These are phyloP conservation scores for Zygosaccharomyces kombuchaensis DNA, from an alignment of 805 yeast species.

Conservation along the genomic window DNA sequence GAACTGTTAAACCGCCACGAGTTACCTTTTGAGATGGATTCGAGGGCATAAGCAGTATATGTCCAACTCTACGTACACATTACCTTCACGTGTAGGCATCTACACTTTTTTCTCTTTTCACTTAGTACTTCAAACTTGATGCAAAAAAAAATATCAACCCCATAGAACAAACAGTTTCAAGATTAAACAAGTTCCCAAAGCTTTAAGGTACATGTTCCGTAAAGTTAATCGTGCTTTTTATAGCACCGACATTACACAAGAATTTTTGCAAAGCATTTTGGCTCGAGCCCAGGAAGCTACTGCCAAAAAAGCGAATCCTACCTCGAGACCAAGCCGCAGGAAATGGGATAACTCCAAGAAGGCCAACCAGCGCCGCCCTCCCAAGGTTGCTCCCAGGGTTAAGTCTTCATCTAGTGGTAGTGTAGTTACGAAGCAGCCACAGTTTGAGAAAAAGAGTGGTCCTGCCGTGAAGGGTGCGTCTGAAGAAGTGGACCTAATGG, in stretches of 20 bases:
- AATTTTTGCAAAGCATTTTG: slow-evolving; percentile 30
- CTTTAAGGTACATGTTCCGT: not conserved
- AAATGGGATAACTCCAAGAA: slow-evolving; percentile 4
- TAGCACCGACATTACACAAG: slow-evolving; percentile 29
- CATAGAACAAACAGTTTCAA: not conserved
- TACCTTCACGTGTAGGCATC: slow-evolving; percentile 1
- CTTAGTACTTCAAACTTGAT: not conserved
- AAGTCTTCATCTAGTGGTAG: slow-evolving; percentile 17
- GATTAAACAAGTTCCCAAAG: not conserved
- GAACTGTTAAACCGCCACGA: slow-evolving; percentile 5
- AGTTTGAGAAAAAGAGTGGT: slow-evolving; percentile 13
- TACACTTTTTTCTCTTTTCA: not conserved
- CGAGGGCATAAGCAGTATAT: not conserved
- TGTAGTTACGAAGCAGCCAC: slow-evolving; percentile 19
- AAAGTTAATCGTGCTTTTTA: slow-evolving; percentile 14
- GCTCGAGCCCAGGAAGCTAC: slow-evolving; percentile 33
- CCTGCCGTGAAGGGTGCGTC: slow-evolving; percentile 6
- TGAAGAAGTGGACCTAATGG: slow-evolving; percentile 13
- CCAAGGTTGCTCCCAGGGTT: slow-evolving; percentile 12
- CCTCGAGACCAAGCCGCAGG: slow-evolving; percentile 7
- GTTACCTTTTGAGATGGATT: slow-evolving; percentile 13
- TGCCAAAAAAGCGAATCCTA: slow-evolving; percentile 16
- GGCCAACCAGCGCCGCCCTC: slow-evolving; percentile 4
- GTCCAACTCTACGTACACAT: not conserved
- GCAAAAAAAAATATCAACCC: not conserved